Base-by-base conservation (phyloP, 2,329 filamentous ascomycete genomes). In the Alternaria brassicae region DNA sequence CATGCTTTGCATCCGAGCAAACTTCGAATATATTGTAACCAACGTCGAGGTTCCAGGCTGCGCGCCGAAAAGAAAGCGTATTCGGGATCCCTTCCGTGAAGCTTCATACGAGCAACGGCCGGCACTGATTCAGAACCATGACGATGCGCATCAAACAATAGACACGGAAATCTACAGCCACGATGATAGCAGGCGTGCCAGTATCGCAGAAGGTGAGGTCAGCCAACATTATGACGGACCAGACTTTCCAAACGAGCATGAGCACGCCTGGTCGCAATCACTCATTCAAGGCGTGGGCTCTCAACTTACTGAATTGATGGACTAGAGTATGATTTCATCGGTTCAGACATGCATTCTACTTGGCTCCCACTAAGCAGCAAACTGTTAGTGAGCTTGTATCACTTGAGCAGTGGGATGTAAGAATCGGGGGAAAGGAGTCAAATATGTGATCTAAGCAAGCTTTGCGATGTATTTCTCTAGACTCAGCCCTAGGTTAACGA, bases 401-500 rank as follows among this genome's bases (percentile, higher is more conserved):
- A 21, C 8, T 2, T 6, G 6, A 39, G 17, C 36, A 4, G 36
- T 21, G 4, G 4, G 6, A 39, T 21, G 8, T 21, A 10, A 12
- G 5, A 40, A 15, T 4, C 12, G 15, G 6, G 13, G 13, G 12
- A 13, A 21, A 23, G 3, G 19, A 7, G 7, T 8, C 10, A 8
- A 10, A 36, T 12, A 32, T 4, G 2, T 36, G 13, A 6, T 7
- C 32, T 28, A 54, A 23, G 21, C 25, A 13, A 52, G 49, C 15
- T 32, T 53, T 12, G 17, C 23, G 3, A 61, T 68, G 32, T 65
- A 71, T 19, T 58, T 65, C 49, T 81, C 77, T 17, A 83, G 53
- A 30, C 80, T 80, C 12, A 71, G 53, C 0, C 81, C 81, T 0
- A 83, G 75, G 2, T 81, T 78, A 15, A 82, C 82, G 39, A 83